Evolutionary conservation across 2,329 filamentous ascomycete species (phyloP).

Genomic region (Fusarium tjaetaba): DNA sequence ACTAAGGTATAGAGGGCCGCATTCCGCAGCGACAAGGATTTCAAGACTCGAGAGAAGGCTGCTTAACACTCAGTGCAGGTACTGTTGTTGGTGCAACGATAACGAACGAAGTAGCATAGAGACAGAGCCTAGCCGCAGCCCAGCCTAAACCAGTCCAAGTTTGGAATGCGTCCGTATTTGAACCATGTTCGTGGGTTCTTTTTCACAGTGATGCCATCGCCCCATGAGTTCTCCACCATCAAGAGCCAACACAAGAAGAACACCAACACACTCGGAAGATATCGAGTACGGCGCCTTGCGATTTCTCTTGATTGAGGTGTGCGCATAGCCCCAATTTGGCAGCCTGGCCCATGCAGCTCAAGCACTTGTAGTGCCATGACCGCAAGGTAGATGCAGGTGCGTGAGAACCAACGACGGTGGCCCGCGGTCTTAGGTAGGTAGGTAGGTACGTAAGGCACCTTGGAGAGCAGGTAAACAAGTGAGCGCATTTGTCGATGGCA

Average conservation of each 20-base stretch:
- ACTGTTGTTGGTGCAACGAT: not conserved
- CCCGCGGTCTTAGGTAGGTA: not conserved
- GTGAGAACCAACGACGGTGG: not conserved
- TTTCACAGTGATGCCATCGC: constrained; percentile 26
- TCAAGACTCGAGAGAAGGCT: not conserved
- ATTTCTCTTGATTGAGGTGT: constrained; percentile 3
- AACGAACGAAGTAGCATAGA: not conserved
- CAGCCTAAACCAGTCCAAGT: not conserved
- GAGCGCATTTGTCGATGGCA: not conserved
- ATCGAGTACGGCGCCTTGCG: not conserved
- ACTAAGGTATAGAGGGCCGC: constrained; percentile 37
- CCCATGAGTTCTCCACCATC: constrained; percentile 32
- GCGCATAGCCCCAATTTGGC: constrained; percentile 29
- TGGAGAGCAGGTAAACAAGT: not conserved
- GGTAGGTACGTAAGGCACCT: not conserved
- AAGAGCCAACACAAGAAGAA: constrained; percentile 33
- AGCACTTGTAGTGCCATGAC: not conserved
- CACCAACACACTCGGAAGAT: constrained; percentile 32
- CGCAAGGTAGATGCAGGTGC: constrained; percentile 8
- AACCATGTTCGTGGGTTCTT: constrained; percentile 23
- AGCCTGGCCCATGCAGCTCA: constrained; percentile 23
- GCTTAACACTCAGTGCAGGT: not conserved
- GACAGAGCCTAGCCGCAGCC: not conserved
- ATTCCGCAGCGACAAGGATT: constrained; percentile 29
- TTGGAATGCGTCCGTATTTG: constrained; percentile 5